These are phyloP conservation scores for Lathyrus sativus DNA, from an alignment of 306 rosid genomes.

Conservation along the genomic window DNA sequence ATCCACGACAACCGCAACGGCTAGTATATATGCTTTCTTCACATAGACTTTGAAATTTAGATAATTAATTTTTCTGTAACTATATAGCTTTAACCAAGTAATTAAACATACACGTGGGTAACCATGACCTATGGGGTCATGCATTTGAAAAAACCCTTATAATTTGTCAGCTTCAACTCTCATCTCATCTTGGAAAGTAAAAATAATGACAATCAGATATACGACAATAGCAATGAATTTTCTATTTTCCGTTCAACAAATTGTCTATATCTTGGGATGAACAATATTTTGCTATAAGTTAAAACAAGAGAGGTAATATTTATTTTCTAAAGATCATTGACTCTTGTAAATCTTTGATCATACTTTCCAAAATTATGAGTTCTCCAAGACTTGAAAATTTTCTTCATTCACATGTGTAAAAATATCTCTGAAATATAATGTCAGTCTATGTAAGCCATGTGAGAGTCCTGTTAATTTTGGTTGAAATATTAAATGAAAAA, in stretches of 20 bases:
- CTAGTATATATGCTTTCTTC: background rate
- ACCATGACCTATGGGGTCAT: conserved; percentile 27
- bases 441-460: conserved; percentile 79
- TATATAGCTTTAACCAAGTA: conserved; percentile 1
- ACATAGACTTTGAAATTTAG: background rate
- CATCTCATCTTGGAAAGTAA: background rate
- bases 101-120: conserved; percentile 17
- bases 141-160: conserved; percentile 14
- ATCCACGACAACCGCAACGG: no score
- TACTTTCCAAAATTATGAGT: conserved; percentile 35
- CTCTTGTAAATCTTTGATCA: conserved; percentile 49
- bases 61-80: background rate
- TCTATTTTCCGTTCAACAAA: conserved; percentile 33
- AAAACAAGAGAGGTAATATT: conserved; percentile 40
- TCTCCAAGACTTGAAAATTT: conserved; percentile 48
- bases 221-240: conserved; percentile 24
- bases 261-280: conserved; percentile 39
- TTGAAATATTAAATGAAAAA: conserved; percentile 49
- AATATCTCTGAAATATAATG: conserved; percentile 50
- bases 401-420: conserved; percentile 54
- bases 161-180: conserved; percentile 34
- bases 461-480: conserved; percentile 55
- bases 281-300: conserved; percentile 24
- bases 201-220: conserved; percentile 13
- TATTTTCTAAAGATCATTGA: conserved; percentile 45